Evolutionary conservation across 768 basidiomycete species (phyloP).

Genomic region (Coprinopsis strossmayeri): DNA sequence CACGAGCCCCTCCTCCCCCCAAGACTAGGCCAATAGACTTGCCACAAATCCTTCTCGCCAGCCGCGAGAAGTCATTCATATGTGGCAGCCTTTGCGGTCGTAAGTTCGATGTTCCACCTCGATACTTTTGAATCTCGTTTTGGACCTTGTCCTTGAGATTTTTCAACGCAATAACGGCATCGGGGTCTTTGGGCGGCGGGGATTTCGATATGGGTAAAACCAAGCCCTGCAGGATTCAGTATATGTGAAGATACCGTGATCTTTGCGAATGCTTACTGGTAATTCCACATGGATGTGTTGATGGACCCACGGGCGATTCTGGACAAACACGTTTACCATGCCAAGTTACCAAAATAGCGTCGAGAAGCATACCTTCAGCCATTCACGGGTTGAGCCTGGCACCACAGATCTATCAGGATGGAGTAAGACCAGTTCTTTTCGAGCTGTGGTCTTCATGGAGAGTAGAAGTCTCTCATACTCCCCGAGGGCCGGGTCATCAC

Average conservation of each 20-base stretch:
- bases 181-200: conserved; percentile 68
- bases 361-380: conserved; percentile 67
- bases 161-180: conserved; percentile 83
- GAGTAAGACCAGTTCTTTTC: conserved; percentile 91
- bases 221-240: conserved; percentile 47
- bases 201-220: conserved; percentile 59
- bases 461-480: conserved; percentile 92
- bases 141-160: conserved; percentile 92
- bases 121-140: conserved; percentile 82
- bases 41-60: conserved; percentile 88
- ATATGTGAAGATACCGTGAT: conserved; percentile 1
- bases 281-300: conserved; percentile 95
- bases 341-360: background rate
- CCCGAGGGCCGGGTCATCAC: conserved; percentile 83
- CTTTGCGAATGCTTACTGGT: conserved; percentile 34
- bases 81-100: conserved; percentile 76
- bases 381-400: conserved; percentile 90
- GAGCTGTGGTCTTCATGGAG: conserved; percentile 96
- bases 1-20: conserved; percentile 96
- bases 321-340: conserved; percentile 9
- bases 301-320: conserved; percentile 95
- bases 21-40: conserved; percentile 91
- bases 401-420: conserved; percentile 87
- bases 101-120: conserved; percentile 50
- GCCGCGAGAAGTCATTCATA: conserved; percentile 84